These are phyloP conservation scores for Przewalskia tangutica DNA, from an alignment of 257 asterid species.

Conservation along the genomic window DNA sequence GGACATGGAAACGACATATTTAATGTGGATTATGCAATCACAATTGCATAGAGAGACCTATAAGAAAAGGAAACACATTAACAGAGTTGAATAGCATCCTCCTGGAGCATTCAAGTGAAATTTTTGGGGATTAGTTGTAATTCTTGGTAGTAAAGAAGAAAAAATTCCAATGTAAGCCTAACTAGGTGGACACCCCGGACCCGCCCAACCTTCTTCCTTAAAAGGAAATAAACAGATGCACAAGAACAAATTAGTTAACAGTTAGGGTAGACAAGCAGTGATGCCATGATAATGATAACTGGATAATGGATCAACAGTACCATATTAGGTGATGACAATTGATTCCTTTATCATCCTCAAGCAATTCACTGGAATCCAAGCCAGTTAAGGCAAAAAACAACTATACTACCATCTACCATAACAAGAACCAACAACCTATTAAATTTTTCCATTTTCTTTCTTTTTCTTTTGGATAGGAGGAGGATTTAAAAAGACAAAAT, in stretches of 20 bases:
- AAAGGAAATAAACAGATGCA: background rate
- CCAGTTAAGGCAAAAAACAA: background rate
- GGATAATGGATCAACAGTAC: background rate
- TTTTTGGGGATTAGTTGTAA: background rate
- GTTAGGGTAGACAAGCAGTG: background rate
- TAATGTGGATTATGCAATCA: background rate
- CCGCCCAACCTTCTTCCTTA: background rate
- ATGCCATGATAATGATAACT: too few relatives aligned
- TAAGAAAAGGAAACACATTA: background rate
- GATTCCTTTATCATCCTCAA: background rate
- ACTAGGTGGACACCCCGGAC: background rate
- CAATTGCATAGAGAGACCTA: background rate
- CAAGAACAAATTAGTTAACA: background rate
- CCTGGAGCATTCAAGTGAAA: background rate
- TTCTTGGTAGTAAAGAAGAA: background rate
- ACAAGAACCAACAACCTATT: background rate
- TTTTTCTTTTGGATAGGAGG: background rate
- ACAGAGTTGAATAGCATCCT: background rate
- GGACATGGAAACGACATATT: background rate
- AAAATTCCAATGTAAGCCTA: background rate
- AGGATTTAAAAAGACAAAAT: background rate
- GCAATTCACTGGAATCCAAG: background rate
- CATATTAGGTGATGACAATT: background rate
- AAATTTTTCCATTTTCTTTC: background rate
- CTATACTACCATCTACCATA: background rate